Conservation (phyloP, 148 eudicot species). For the Simmondsia chinensis region DNA sequence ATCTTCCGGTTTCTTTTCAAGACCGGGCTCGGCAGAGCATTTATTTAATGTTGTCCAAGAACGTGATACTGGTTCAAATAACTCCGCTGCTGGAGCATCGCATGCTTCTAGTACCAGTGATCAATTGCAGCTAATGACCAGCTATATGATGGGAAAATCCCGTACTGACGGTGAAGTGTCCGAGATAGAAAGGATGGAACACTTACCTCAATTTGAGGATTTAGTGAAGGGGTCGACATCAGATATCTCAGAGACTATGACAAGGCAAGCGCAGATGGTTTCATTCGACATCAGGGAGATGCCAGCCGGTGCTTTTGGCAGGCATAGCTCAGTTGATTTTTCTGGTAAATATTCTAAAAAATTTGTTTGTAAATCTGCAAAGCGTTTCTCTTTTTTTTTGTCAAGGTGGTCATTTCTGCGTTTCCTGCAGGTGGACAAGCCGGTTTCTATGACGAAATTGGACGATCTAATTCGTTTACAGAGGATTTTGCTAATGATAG, state of each 20-base stretch:
- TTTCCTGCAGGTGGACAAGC: conserved; percentile 39
- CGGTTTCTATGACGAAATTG: conserved; percentile 41
- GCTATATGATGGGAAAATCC: conserved; percentile 18
- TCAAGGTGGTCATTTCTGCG: conserved; percentile 4
- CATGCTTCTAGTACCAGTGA: conserved; percentile 49
- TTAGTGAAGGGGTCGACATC: conserved; percentile 24
- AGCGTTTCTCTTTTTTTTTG: not conserved
- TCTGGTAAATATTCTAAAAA: conserved; percentile 34
- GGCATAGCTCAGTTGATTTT: conserved; percentile 39
- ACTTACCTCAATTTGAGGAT: conserved; percentile 22
- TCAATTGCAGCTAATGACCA: conserved; percentile 20
- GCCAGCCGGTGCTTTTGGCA: conserved; percentile 27
- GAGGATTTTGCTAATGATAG: conserved; percentile 48
- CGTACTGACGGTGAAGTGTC: conserved; percentile 23
- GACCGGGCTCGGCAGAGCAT: conserved; percentile 35
- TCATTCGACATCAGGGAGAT: conserved; percentile 29
- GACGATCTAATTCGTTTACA: conserved; percentile 23
- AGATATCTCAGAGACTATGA: conserved; percentile 31
- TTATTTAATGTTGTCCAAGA: conserved; percentile 32
- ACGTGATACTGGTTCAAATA: conserved; percentile 29
- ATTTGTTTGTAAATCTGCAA: not conserved
- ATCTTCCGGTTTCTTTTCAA: conserved; percentile 30
- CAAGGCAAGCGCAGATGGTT: conserved; percentile 31
- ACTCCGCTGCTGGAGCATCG: conserved; percentile 32
- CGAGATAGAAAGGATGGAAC: conserved; percentile 28